Base-by-base conservation (phyloP, 2,329 filamentous ascomycete species). In the Fusarium sp. region DNA sequence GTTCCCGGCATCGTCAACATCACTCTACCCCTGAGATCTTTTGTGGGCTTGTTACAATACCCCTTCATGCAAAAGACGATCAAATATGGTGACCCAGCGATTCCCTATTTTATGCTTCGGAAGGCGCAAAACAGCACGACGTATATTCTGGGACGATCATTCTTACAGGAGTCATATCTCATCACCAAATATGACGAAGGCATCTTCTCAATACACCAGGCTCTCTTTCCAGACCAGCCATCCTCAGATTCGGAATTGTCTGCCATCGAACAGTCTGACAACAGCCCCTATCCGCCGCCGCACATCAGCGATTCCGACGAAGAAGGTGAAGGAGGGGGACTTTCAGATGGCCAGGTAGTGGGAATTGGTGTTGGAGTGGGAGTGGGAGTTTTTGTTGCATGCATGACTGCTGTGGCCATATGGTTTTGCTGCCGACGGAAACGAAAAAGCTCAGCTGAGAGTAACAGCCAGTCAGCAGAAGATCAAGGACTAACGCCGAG, bases 121-220 rank as follows among this genome's bases (percentile, higher is more conserved):
- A 85, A 86, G 61, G 81, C 87, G 13, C 74, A 83, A 21, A 83
- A 86, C 58, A 83, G 84, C 36, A 82, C 81, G 15, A 84, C 88
- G 67, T 85, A 88, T 76, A 85, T 90, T 14, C 84, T 93, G 36
- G 91, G 91, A 9, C 84, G 90, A 34, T 85, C 87, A 0, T 93
- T 93, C 68, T 79, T 94, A 55, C 91, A 93, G 75, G 91, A 93
- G 77, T 86, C 90, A 3, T 89, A 89, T 62, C 76, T 89, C 7
- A 82, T 87, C 33, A 87, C 84, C 26, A 84, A 84, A 66, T 89
- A 88, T 71, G 87, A 89, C 63, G 81, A 81, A 36, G 80, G 77
- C 17, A 76, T 76, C 14, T 89, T 88, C 74, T 86, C 85, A 2
- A 71, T 91, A 24, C 83, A 88, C 56, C 85, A 89, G 70, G 87